These are phyloP conservation scores for Jamesozyma jinghongensis DNA, from an alignment of 805 yeast species.

Conservation along the genomic window DNA sequence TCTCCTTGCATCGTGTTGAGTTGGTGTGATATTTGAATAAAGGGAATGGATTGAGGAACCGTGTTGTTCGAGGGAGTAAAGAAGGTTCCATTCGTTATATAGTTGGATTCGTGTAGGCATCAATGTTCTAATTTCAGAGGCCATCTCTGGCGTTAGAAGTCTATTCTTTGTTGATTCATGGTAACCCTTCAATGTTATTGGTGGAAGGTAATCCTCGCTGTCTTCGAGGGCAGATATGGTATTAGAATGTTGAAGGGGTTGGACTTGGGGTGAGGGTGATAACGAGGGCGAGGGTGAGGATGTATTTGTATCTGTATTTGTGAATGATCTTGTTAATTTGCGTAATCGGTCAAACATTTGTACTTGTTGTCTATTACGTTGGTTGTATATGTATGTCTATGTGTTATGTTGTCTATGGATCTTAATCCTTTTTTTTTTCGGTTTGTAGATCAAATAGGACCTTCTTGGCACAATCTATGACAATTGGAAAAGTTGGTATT, in stretches of 20 bases:
- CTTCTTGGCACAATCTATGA: no score
- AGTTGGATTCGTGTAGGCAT: slow-evolving; percentile 76
- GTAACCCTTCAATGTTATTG: slow-evolving; percentile 55
- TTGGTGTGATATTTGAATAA: slow-evolving; percentile 48
- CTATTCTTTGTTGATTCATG: slow-evolving; percentile 45
- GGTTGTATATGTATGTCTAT: neutral
- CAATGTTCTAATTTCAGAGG: slow-evolving; percentile 62
- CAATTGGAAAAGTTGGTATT: no score
- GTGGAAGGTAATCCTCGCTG: slow-evolving; percentile 41
- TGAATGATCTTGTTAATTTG: slow-evolving; percentile 10
- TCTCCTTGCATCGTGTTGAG: slow-evolving; percentile 29
- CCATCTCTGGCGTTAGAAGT: slow-evolving; percentile 52
- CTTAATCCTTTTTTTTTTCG: neutral
- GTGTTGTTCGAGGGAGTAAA: slow-evolving; percentile 83
- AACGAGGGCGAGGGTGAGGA: neutral
- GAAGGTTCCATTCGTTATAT: slow-evolving; percentile 63
- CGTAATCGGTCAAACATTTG: slow-evolving; percentile 13
- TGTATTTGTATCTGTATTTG: slow-evolving; percentile 5
- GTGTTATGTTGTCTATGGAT: neutral
- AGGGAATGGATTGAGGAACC: slow-evolving; percentile 82
- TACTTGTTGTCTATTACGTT: neutral
- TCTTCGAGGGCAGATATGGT: slow-evolving; percentile 3
- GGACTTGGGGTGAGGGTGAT: neutral
- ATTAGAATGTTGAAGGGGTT: neutral
- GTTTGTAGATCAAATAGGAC: no score